Evolutionary conservation across 2,329 filamentous ascomycete species (phyloP), one percentile per base, ranked within the genome.

Genomic region (Fusarium torreyae): DNA sequence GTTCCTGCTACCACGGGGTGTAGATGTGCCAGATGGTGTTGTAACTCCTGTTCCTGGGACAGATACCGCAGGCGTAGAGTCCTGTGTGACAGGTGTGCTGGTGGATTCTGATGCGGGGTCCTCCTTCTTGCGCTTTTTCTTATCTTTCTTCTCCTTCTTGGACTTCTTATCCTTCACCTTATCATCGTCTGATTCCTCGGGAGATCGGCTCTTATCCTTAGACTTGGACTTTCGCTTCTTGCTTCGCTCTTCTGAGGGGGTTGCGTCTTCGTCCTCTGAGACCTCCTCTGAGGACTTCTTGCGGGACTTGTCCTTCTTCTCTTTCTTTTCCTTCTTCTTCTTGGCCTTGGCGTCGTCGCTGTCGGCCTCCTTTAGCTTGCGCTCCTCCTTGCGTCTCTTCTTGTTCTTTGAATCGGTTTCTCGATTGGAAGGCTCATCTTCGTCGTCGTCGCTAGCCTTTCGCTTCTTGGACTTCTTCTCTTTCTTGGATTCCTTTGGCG

Each of bases 1-100:
- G 77, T 94, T 92, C 68, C 94, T 87, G 49, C 86, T 89, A 10
- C 80, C 81, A 63, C 78, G 82, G 60, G 84, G 84, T 31, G 82
- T 85, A 28, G 83, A 83, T 45, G 80, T 82, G 54, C 81, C 82
- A 48, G 83, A 83, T 4, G 81, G 79, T 2, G 77, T 77, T 8
- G 81, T 80, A 20, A 78, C 80, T 24, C 81, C 79, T 9, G 75
- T 74, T 33, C 77, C 79, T n/a, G 78, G 80, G 2, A 72, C 74
- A 11, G 77, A 75, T 24, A 74, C 74, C 13, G 75, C 77, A 13
- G 74, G 68, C 13, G 74, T 69, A 7, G 70, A 68, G 51, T 69
- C 44, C 40, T 66, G 57, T 15, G 67, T 66, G 26, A 49, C 55
- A 36, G 43, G 42, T 44, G 53, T 62, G 34, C 49, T 70, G 36